phyloP scores from a whole-genome alignment of 75 land plant genomes.

The Selaginella moellendorffii region DNA sequence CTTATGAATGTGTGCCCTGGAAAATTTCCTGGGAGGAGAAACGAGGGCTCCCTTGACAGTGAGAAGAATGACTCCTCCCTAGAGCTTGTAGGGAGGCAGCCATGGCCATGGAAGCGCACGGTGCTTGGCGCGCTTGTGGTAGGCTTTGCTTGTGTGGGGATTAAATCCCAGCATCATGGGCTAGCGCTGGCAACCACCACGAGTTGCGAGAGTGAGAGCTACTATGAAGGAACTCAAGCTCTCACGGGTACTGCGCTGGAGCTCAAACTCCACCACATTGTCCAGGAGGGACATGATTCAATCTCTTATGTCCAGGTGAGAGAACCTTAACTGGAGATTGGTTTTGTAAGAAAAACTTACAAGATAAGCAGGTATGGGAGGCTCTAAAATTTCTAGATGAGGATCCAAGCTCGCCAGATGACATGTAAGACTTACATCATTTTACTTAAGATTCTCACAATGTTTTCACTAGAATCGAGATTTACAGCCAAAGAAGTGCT shows the following conservation, averaged over 20 bases:
- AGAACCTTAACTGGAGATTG: too few relatives aligned
- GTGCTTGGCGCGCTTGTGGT: too few relatives aligned
- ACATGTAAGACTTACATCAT: constrained; percentile 27
- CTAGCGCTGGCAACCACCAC: neutral
- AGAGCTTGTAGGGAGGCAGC: too few relatives aligned
- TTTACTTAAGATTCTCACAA: neutral
- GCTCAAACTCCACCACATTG: neutral
- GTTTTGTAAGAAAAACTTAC: too few relatives aligned
- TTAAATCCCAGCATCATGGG: too few relatives aligned
- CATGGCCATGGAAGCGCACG: too few relatives aligned
- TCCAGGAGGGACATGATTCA: neutral
- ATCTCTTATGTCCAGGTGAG: neutral
- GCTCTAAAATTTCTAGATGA: constrained; percentile 55
- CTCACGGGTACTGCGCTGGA: neutral
- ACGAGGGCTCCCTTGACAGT: too few relatives aligned
- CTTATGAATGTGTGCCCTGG: too few relatives aligned
- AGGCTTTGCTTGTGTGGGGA: too few relatives aligned
- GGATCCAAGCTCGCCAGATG: constrained; percentile 36
- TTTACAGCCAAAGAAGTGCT: constrained; percentile 36
- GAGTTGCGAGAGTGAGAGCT: neutral
- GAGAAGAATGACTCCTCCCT: too few relatives aligned
- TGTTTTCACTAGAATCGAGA: constrained; percentile 36
- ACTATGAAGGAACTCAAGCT: neutral
- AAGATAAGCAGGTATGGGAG: constrained; percentile 43
- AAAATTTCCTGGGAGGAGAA: too few relatives aligned